These are phyloP conservation scores for Rhynchosporium graminicola DNA, from an alignment of 2,329 filamentous ascomycete genomes.

Conservation along the genomic window DNA sequence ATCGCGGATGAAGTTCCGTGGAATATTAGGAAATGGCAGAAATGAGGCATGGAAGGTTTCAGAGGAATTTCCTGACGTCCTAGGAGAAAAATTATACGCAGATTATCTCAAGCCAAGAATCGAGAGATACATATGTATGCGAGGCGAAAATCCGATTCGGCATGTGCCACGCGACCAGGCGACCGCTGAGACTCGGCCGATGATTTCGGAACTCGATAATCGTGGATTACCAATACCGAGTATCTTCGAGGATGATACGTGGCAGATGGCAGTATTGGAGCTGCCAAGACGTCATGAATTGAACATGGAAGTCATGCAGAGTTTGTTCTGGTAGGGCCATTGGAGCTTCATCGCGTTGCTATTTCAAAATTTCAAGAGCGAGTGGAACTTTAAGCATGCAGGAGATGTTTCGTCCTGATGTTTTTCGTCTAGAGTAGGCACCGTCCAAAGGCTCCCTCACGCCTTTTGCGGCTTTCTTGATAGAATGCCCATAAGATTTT, in stretches of 20 bases:
- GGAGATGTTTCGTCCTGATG: no score
- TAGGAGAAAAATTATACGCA: neutral
- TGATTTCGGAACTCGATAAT: neutral
- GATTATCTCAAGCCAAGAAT: neutral
- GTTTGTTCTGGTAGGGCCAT: no score
- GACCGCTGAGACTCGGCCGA: neutral
- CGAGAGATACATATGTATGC: neutral
- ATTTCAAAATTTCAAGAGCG: no score
- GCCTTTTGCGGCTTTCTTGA: no score
- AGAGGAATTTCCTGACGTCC: neutral
- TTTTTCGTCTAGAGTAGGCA: no score
- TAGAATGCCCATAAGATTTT: no score
- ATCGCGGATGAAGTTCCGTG: neutral
- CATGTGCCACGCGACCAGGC: neutral
- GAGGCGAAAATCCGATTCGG: neutral
- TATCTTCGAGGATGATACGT: slow-evolving; percentile 4
- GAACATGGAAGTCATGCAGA: neutral
- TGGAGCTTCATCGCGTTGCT: no score
- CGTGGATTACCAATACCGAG: neutral
- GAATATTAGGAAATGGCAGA: neutral
- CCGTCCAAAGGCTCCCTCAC: no score
- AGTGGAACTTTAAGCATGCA: no score
- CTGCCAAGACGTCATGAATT: neutral
- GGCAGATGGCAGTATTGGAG: neutral
- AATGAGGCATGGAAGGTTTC: slow-evolving; percentile 6